Evolutionary conservation across 179 eudicot genomes (phyloP), one percentile per base, ranked within the genome.

Genomic region (Camellia oleifera): DNA sequence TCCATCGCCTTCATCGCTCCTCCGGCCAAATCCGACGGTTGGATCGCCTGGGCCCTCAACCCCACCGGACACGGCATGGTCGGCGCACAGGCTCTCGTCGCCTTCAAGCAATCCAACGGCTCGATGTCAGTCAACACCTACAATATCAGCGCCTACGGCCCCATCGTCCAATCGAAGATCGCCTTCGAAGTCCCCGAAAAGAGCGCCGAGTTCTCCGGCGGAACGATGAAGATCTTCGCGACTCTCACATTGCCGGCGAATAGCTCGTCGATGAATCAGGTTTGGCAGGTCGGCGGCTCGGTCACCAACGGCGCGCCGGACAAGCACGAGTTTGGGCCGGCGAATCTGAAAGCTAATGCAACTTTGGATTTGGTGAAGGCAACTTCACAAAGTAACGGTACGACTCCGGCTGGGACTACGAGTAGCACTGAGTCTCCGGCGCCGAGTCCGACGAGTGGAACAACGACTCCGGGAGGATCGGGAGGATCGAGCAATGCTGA

Each of bases 31-130:
- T 44, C 92, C 20, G 42, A 78, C 70, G 97, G 97, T 2, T 94
- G 98, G 98, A 83, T 92, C 58, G 68, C 94, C 0, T 94, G 93
- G 94, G 98, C 90, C 14, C 57, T 92, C 14, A 94, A 94, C 84
- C 98, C 97, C 0, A 83, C 73, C 0, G 82, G 45, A 67, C 54
- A 91, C 32, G 93, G 92, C 70, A 94, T 94, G 98, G 72, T 23
- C 1, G 97, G 98, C 1, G 53, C 95, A n/a, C 98, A 91, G 69
- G 23, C 93, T 4, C 83, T 94, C 17, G 23, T 91, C 5, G 97
- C 97, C 2, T 88, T 82, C 82, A 83, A 82, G 81, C 72, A 18
- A 18, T 46, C 89, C 53, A 80, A 86, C 57, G 88, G 92, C 17
- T 75, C 89, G 4, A 18, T 89, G 77, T 40, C 84, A 0, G 96